Evolutionary conservation across 495 filamentous ascomycete species (phyloP), one percentile per base, ranked within the genome.

Genomic region (Neurospora hispaniola): DNA sequence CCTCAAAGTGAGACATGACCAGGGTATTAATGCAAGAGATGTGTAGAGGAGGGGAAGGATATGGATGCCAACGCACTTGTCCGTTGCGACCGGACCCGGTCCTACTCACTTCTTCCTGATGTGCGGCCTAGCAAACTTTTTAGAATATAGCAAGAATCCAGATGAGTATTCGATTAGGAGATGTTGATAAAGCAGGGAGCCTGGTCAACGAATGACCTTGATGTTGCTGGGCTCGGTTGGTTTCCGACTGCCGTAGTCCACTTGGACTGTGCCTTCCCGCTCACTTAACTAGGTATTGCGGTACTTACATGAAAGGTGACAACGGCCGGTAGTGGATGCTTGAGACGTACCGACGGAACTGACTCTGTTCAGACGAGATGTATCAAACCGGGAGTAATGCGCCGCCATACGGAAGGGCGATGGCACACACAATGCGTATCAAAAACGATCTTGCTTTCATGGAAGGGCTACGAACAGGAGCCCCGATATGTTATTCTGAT

Each of bases 1-100:
- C 71, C 69, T 70, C 69, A 41, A 69, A 73, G 70, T 75, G 74
- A 75, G 74, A 73, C 74, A 75, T 43, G 70, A 70, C 62, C 62
- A 73, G 71, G 59, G 74, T 62, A 69, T 48, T 40, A 23, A 72
- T 73, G 74, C 42, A 75, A 69, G 69, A 72, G 59, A 48, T 62
- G 68, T 41, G 23, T 43, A 54, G 27, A 62, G 59, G 72, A 70
- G 69, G 23, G 44, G 66, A 38, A 46, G 70, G 27, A 5, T 62
- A 62, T 62, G 54, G 23, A 62, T 62, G 23, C 23, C 54, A 62
- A 62, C 27, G 6, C 54, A 62, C 54, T 31, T 62, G 54, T 62
- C 31, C 27, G 23, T 62, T 12, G 54, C 12, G 8, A 23, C 23
- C 14, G 12, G 7, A 12, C 54, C 48, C 54, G 23, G 54, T 62